phyloP scores from a whole-genome alignment of 192 early-diverging fungal species.

The Umbelopsis sp. region DNA sequence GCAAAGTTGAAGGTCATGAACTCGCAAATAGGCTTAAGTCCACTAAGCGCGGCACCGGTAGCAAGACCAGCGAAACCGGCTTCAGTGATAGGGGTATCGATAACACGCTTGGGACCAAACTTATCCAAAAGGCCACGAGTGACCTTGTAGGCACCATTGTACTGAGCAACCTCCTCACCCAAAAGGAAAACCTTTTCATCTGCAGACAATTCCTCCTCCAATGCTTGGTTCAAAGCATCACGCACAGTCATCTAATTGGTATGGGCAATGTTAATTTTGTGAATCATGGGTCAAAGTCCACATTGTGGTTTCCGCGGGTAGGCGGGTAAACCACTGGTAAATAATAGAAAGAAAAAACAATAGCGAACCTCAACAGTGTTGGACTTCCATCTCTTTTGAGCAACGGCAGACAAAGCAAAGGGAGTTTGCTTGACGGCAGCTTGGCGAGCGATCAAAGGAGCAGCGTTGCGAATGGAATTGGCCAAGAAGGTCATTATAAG shows the following conservation, averaged over 20 bases:
- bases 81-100: conserved; percentile 99
- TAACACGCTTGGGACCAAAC: conserved; percentile 94
- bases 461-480: conserved; percentile 36
- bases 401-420: conserved; percentile 24
- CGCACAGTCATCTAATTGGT: conserved; percentile 87
- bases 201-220: conserved; percentile 94
- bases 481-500: conserved; percentile 36
- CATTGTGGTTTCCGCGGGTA: neutral
- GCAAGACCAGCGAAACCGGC: conserved; percentile 97
- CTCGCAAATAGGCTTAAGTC: conserved; percentile 96
- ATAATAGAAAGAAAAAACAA: neutral
- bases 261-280: neutral
- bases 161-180: conserved; percentile 98
- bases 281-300: neutral
- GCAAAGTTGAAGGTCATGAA: conserved; percentile 99
- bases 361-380: conserved; percentile 33
- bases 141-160: conserved; percentile 99
- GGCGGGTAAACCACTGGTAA: conserved; percentile 8
- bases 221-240: conserved; percentile 95
- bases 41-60: conserved; percentile 90
- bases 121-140: conserved; percentile 97
- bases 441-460: conserved; percentile 27
- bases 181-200: conserved; percentile 93
- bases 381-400: conserved; percentile 43
- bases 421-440: conserved; percentile 28